Evolutionary conservation across 371 early-diverging fungal species (phyloP).

Genomic region (Mortierella sp.): DNA sequence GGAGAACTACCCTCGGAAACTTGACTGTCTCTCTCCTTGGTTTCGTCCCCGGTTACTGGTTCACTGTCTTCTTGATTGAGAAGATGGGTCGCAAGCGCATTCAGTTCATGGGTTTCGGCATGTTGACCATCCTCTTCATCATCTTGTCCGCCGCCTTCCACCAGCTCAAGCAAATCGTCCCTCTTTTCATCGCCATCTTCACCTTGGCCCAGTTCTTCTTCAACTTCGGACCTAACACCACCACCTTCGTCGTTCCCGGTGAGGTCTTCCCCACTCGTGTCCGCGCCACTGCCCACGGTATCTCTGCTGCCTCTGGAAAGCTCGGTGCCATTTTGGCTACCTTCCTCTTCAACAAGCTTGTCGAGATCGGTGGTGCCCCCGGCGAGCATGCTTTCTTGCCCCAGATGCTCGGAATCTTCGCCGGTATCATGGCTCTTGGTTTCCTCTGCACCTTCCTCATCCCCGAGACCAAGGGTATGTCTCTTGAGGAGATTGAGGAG

Average conservation of each 20-base stretch:
- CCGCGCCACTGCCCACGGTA: slow-evolving; percentile 90
- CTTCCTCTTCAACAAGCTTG: slow-evolving; percentile 53
- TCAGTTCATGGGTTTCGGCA: slow-evolving; percentile 79
- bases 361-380: slow-evolving; percentile 33
- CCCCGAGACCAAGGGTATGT: slow-evolving; percentile 64
- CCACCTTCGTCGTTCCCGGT: slow-evolving; percentile 92
- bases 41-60: slow-evolving; percentile 78
- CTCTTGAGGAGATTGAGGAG: slow-evolving; percentile 71
- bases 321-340: slow-evolving; percentile 83
- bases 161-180: slow-evolving; percentile 65
- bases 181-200: slow-evolving; percentile 80
- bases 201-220: slow-evolving; percentile 78
- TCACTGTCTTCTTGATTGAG: slow-evolving; percentile 82
- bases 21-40: slow-evolving; percentile 68
- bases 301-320: slow-evolving; percentile 91
- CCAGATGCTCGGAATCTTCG: slow-evolving; percentile 75
- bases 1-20: slow-evolving; percentile 52
- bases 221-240: slow-evolving; percentile 92
- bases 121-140: slow-evolving; percentile 75
- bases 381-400: slow-evolving; percentile 76
- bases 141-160: slow-evolving; percentile 72
- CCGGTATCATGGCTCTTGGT: slow-evolving; percentile 58
- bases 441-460: slow-evolving; percentile 54
- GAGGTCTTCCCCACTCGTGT: slow-evolving; percentile 93
- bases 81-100: slow-evolving; percentile 80